phyloP scores from a whole-genome alignment of 345 rosid species.

The Sisymbrium irio region DNA sequence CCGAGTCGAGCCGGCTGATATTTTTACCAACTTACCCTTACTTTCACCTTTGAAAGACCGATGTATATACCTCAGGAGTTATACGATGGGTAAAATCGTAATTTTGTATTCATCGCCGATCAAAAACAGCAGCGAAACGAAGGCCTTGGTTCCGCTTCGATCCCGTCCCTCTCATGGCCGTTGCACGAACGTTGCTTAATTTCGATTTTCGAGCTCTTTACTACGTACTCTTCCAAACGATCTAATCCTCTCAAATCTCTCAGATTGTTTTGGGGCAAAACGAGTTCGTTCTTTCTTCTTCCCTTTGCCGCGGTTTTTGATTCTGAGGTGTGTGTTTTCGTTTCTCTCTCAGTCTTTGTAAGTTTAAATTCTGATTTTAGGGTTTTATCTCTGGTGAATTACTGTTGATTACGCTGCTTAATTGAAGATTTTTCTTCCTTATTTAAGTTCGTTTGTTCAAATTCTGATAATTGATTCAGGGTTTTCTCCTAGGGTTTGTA shows the following conservation, averaged over 20 bases:
- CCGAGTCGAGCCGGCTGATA: no score
- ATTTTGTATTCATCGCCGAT: conserved; percentile 76
- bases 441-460: not conserved
- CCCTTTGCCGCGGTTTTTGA: conserved; percentile 22
- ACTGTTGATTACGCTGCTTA: conserved; percentile 18
- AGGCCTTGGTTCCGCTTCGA: conserved; percentile 25
- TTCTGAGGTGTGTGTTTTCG: conserved; percentile 30
- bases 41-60: not conserved
- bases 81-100: conserved; percentile 45
- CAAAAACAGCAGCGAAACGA: conserved; percentile 55
- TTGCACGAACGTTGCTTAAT: conserved; percentile 45
- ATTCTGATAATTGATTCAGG: conserved; percentile 15
- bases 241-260: conserved; percentile 2
- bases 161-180: conserved; percentile 54
- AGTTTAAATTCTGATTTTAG: conserved; percentile 37
- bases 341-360: conserved; percentile 3
- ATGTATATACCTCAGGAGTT: not conserved
- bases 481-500: conserved; percentile 26
- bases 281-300: not conserved
- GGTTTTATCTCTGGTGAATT: conserved; percentile 22
- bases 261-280: conserved; percentile 9
- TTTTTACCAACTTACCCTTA: conserved; percentile 25
- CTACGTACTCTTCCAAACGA: conserved; percentile 11
- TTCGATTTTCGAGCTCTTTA: conserved; percentile 45
- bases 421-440: not conserved